phyloP scores from a whole-genome alignment of 2,329 filamentous ascomycete species.

The Aspergillus brasiliensis region DNA sequence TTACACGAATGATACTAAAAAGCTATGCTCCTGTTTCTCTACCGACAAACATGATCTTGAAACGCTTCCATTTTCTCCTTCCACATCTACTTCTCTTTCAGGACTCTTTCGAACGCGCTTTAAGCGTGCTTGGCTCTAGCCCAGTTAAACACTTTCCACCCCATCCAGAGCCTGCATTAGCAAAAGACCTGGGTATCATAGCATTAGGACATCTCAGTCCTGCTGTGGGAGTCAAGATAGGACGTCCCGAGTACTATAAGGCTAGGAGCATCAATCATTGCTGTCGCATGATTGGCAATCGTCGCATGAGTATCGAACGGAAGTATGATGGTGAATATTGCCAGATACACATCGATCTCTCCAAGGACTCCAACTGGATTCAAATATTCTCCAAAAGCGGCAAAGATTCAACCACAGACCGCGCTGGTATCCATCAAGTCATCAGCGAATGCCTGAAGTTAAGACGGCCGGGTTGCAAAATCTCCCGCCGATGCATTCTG shows the following conservation, averaged over 20 bases:
- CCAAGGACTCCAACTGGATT: slow-evolving; percentile 57
- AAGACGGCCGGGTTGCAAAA: slow-evolving; percentile 57
- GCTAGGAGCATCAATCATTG: slow-evolving; percentile 75
- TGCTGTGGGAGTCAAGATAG: slow-evolving; percentile 63
- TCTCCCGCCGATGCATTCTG: slow-evolving; percentile 71
- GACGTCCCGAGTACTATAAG: slow-evolving; percentile 65
- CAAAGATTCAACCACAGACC: slow-evolving; percentile 80
- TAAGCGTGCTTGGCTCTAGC: slow-evolving; percentile 53
- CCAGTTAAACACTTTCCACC: slow-evolving; percentile 41
- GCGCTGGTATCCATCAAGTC: slow-evolving; percentile 61
- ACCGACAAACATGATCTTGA: slow-evolving; percentile 58
- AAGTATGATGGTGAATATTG: slow-evolving; percentile 92
- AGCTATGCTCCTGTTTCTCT: slow-evolving; percentile 69
- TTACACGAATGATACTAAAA: slow-evolving; percentile 78
- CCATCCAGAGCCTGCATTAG: slow-evolving; percentile 35
- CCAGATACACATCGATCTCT: slow-evolving; percentile 78
- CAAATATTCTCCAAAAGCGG: slow-evolving; percentile 91
- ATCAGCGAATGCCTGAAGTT: slow-evolving; percentile 68
- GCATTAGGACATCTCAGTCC: slow-evolving; percentile 55
- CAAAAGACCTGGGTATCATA: slow-evolving; percentile 29
- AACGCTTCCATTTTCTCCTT: slow-evolving; percentile 67
- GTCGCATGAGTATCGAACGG: slow-evolving; percentile 71
- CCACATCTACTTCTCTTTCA: slow-evolving; percentile 71
- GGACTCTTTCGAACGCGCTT: slow-evolving; percentile 65
- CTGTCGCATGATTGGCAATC: slow-evolving; percentile 61